A percentile compares a stretch with the other conserved stretches of the same genome.
Evolutionary conservation across 371 early-diverging fungal genomes (phyloP).

Genomic region (Rhizopus delemar): DNA sequence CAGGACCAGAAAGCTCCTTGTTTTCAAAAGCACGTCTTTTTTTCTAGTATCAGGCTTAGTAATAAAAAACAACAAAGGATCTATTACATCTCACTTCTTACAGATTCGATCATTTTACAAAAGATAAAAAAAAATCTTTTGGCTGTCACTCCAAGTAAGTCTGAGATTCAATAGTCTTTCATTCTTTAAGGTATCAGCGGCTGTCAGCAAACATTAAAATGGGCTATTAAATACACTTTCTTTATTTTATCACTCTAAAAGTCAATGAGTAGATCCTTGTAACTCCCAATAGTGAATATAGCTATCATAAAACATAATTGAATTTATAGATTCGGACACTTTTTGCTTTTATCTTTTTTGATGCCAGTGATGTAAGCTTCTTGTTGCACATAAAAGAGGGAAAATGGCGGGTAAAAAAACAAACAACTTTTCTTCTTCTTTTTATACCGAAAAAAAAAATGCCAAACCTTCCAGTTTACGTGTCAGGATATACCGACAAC

Average conservation of each 20-base stretch:
- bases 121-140: no score
- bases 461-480: conserved; percentile 26
- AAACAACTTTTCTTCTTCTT: not conserved
- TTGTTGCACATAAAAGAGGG: not conserved
- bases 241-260: no score
- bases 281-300: no score
- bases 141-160: no score
- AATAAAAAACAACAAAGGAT: not conserved
- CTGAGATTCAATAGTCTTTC: no score
- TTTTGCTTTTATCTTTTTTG: not conserved
- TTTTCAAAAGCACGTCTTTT: conserved; percentile 48
- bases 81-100: not conserved
- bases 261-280: no score
- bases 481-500: conserved; percentile 45
- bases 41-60: conserved; percentile 7
- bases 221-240: no score
- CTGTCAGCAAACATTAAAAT: no score
- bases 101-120: no score
- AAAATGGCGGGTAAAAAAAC: not conserved
- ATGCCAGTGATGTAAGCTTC: not conserved
- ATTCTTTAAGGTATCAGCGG: no score
- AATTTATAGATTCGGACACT: no score
- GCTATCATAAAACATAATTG: no score
- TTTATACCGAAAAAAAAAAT: not conserved
- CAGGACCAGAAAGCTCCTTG: conserved; percentile 54